Evolutionary conservation across 2,329 filamentous ascomycete genomes (phyloP), one percentile per base, ranked within the genome.

Genomic region (Alternaria infectoria): DNA sequence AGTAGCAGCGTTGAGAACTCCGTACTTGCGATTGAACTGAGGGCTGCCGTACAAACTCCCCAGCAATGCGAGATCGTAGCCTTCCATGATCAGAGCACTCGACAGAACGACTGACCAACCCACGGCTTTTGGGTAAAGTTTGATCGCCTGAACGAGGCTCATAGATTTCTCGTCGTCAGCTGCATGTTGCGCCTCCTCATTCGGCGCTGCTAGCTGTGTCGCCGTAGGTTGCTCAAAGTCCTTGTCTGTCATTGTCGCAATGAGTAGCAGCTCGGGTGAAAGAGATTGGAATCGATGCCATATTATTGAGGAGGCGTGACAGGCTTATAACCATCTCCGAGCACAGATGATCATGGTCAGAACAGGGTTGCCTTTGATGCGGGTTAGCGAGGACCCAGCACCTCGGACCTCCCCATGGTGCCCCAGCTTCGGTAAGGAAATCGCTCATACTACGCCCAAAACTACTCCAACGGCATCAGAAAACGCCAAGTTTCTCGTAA

Each of bases 81-180:
- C 93, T 79, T 96, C 93, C 93, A 97, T 97, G 71, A 88, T 89
- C 76, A 97, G 93, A 76, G 91, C 93, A 1, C 91, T 94, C 7
- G 91, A 95, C 75, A 97, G 93, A 58, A 96, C 83, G 46, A 96
- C 75, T 71, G 90, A 93, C 92, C 92, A 97, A 11, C 83, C 86
- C 57, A 96, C 90, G 32, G 93, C 93, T 82, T 96, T 94, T 56
- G 92, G 93, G 75, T 97, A 97, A 19, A 95, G 84, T 73, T 84
- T 88, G 78, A 96, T 85, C 62, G 92, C 93, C 82, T 96, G 88
- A 71, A 86, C 70, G 64, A 97, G 81, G n/a, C 79, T 79, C 82
- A 84, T 84, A 43, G 72, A 77, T 60, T 83, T 81, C 64, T 84
- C 82, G 52, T 80, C 81, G 25, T 80, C 77, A 10, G 81, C 80